phyloP scores from a whole-genome alignment of 345 rosid genomes.

The Hibiscus tridactylites region DNA sequence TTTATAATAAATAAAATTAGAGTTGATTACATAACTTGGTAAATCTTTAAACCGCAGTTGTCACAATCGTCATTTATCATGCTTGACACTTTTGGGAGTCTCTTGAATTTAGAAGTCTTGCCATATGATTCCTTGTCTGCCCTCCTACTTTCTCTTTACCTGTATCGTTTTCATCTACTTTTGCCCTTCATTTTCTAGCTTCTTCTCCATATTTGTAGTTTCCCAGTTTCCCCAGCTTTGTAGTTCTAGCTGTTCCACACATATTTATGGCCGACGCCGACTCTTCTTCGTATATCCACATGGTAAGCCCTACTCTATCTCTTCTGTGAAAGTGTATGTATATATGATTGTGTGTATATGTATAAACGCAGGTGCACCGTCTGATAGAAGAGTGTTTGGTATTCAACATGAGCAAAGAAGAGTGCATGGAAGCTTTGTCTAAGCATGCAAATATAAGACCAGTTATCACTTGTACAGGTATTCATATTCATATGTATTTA shows the following conservation, averaged over 20 bases:
- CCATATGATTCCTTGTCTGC: background rate
- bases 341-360: too few relatives aligned
- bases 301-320: constrained; percentile 24
- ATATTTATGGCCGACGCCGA: background rate
- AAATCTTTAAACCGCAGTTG: too few relatives aligned
- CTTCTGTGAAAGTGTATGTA: too few relatives aligned
- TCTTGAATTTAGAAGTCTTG: background rate
- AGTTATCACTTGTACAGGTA: constrained; percentile 79
- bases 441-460: constrained; percentile 82
- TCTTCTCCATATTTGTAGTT: background rate
- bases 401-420: constrained; percentile 80
- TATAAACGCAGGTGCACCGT: constrained; percentile 62
- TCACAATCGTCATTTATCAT: too few relatives aligned
- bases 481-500: constrained; percentile 10
- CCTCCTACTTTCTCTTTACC: background rate
- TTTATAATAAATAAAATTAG: too few relatives aligned
- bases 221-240: background rate
- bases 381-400: constrained; percentile 80
- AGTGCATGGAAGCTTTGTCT: constrained; percentile 85
- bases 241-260: background rate
- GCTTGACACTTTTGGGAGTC: background rate
- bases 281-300: constrained; percentile 44
- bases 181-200: background rate
- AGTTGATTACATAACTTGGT: too few relatives aligned
- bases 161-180: background rate